A percentile compares a stretch with the other conserved stretches of the same genome.
Evolutionary conservation across 768 basidiomycete genomes (phyloP).

Genomic region (Leucocoprinus sp.): DNA sequence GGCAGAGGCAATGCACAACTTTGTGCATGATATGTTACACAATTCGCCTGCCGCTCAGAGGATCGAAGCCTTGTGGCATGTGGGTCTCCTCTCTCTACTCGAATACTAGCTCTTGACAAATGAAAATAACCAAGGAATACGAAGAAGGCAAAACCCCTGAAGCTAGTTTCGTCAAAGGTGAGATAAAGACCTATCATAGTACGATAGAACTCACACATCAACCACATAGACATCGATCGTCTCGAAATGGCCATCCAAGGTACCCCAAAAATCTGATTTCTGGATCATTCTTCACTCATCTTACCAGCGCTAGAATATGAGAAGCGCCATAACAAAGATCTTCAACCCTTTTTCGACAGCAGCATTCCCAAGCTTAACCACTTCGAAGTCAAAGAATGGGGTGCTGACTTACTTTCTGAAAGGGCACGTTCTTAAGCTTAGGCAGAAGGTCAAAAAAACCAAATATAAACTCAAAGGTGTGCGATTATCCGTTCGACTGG

Average conservation of each 20-base stretch:
- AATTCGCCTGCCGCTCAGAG: slow-evolving; percentile 56
- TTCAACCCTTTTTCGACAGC: slow-evolving; percentile 77
- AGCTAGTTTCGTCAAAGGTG: slow-evolving; percentile 83
- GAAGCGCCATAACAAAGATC: slow-evolving; percentile 32
- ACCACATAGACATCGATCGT: slow-evolving; percentile 62
- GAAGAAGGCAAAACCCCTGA: slow-evolving; percentile 67
- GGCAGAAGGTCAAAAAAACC: neutral
- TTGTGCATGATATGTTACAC: slow-evolving; percentile 86
- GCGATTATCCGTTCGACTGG: too few relatives aligned
- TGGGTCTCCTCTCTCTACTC: slow-evolving; percentile 19
- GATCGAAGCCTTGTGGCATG: slow-evolving; percentile 68
- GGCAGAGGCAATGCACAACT: slow-evolving; percentile 85
- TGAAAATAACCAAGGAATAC: slow-evolving; percentile 55
- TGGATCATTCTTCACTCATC: too few relatives aligned
- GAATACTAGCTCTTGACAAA: neutral
- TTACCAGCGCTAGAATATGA: slow-evolving; percentile 67
- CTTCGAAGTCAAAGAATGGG: slow-evolving; percentile 70
- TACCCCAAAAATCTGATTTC: slow-evolving; percentile 15
- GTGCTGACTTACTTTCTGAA: slow-evolving; percentile 43
- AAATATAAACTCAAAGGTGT: too few relatives aligned
- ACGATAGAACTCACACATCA: neutral
- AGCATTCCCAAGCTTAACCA: slow-evolving; percentile 68
- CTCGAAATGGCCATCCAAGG: slow-evolving; percentile 88
- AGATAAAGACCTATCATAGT: neutral
- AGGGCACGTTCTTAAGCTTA: slow-evolving; percentile 22